Base-by-base conservation (phyloP, 805 yeast species). In the Candida koratica region DNA sequence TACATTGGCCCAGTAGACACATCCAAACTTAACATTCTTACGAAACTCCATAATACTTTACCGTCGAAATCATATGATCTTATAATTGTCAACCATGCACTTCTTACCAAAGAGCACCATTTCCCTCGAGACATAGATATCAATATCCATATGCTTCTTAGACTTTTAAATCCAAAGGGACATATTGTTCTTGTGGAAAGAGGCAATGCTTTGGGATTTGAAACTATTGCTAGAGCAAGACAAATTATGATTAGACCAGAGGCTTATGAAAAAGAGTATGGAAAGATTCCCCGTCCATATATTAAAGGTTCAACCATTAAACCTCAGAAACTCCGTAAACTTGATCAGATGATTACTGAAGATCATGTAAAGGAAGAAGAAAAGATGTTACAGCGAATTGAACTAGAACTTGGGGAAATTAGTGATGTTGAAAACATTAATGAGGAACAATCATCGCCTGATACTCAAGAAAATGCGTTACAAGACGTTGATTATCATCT, bases 211-310 rank as follows among this genome's bases (percentile, higher is more conserved):
- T 52, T 79, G 20, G 97, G 97, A 0, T 86, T 86, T 53, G 98
- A 93, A 58, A 69, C 78, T 3, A 73, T 88, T 39, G 94, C 96
- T 0, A 69, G 96, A 36, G 96, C 97, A 4, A 71, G 98, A 51
- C 96, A 90, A 55, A 61, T 86, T 4, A 77, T 87, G 74, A 63
- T 90, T n/a, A 76, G 97, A 47, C 96, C 97, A 0, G 95, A 83
- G 47, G 72, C 75, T 5, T 68, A 67, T 46, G 67, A 59, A 5
- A 58, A 60, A 9, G 83, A 78, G 45, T 53, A 60, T 25, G 81
- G 81, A 0, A 81, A 81, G 49, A 70, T 79, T 20, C 88, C 93
- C 20, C 66, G 88, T 47, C 83, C 85, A 1, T 84, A 79, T 58
- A 64, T 71, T 25, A 67, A 72, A 23, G 79, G 80, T 1, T 67